These are phyloP conservation scores for Simplicillium aogashimaense DNA, from an alignment of 2,329 filamentous ascomycete genomes.

Conservation along the genomic window DNA sequence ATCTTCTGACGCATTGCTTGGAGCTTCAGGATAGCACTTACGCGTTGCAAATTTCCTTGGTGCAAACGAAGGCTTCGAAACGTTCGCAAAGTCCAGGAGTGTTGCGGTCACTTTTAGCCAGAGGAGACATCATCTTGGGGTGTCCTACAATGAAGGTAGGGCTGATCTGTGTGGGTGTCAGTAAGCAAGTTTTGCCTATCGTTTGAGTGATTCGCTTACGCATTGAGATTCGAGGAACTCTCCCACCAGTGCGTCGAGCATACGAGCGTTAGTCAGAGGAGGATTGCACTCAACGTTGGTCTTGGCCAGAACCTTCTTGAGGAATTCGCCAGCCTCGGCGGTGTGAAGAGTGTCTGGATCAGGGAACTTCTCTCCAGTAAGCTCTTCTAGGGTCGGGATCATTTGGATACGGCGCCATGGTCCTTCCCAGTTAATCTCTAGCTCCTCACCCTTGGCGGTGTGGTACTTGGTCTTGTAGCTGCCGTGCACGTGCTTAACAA, in stretches of 20 bases:
- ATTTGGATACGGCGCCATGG: constrained; percentile 94
- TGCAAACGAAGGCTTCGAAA: constrained; percentile 83
- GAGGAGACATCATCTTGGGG: constrained; percentile 65
- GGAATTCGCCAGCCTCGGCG: constrained; percentile 77
- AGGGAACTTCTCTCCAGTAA: constrained; percentile 88
- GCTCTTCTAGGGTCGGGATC: constrained; percentile 77
- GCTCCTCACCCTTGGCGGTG: constrained; percentile 75
- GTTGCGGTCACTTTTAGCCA: constrained; percentile 88
- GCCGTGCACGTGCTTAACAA: constrained; percentile 84
- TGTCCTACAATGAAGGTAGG: constrained; percentile 63
- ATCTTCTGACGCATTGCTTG: too few relatives aligned
- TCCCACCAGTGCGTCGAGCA: constrained; percentile 90
- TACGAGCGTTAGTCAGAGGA: constrained; percentile 85
- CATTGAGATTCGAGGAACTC: constrained; percentile 94
- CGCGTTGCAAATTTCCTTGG: constrained; percentile 81
- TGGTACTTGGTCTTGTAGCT: constrained; percentile 78
- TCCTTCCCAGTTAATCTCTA: constrained; percentile 90
- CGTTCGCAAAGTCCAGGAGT: constrained; percentile 84
- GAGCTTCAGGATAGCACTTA: constrained; percentile 14
- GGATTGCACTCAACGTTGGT: constrained; percentile 81
- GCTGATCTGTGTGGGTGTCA: constrained; percentile 43
- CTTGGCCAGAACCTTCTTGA: constrained; percentile 77
- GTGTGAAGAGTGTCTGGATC: constrained; percentile 84
- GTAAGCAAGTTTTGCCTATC: neutral
- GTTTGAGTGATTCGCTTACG: constrained; percentile 18